phyloP scores from a whole-genome alignment of 495 filamentous ascomycete species.

The Cercophora newfieldiana region DNA sequence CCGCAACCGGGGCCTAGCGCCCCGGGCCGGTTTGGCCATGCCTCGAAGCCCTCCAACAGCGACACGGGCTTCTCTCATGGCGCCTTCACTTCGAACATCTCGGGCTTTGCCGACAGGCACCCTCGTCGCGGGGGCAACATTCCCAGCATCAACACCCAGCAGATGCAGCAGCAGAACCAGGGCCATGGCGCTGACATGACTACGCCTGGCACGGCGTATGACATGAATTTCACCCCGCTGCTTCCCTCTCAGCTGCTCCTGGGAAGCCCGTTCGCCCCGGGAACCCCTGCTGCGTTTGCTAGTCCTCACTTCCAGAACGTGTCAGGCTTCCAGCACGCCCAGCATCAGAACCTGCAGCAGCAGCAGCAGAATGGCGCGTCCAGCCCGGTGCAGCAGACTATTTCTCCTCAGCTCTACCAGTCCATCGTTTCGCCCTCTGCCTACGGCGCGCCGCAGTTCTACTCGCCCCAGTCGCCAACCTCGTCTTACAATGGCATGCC shows the following conservation, averaged over 20 bases:
- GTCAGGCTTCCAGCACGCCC: constrained; percentile 70
- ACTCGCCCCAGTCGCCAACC: constrained; percentile 83
- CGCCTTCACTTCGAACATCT: constrained; percentile 79
- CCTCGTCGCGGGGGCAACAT: constrained; percentile 74
- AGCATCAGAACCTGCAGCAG: constrained; percentile 59
- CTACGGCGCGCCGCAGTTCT: constrained; percentile 72
- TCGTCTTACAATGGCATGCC: constrained; percentile 67
- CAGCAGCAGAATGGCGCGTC: constrained; percentile 55
- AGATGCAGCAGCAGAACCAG: constrained; percentile 42
- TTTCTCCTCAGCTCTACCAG: constrained; percentile 76
- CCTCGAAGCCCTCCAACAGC: constrained; percentile 72
- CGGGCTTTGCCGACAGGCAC: constrained; percentile 79
- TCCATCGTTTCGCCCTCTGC: constrained; percentile 74
- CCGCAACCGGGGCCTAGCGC: constrained; percentile 56
- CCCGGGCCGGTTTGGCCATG: constrained; percentile 61
- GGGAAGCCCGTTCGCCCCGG: constrained; percentile 94
- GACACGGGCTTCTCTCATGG: constrained; percentile 90
- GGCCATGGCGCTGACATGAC: constrained; percentile 69
- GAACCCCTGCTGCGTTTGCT: constrained; percentile 83
- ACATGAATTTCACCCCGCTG: constrained; percentile 98
- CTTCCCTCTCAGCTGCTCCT: constrained; percentile 92
- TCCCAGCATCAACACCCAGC: constrained; percentile 86
- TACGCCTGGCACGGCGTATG: constrained; percentile 82
- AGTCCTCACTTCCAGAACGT: constrained; percentile 90
- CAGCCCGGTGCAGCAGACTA: constrained; percentile 52